These are phyloP conservation scores for Fomitiporia mediterranea DNA, from an alignment of 1,284 basidiomycete genomes.

Conservation along the genomic window DNA sequence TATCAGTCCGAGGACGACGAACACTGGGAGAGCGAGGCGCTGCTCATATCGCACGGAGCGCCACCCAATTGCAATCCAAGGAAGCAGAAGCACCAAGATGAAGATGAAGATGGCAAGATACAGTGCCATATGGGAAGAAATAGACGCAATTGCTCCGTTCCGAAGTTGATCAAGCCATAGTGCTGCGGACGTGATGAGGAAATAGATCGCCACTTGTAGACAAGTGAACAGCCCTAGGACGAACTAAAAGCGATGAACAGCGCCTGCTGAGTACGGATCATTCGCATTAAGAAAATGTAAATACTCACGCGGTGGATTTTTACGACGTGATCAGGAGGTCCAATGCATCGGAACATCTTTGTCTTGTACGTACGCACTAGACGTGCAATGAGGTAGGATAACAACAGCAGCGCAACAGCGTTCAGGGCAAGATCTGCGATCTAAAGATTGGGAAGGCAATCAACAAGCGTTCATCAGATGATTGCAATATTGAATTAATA, in stretches of 20 bases:
- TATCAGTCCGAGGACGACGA: slow-evolving; percentile 5
- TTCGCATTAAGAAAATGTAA: slow-evolving; percentile 20
- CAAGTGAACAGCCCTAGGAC: slow-evolving; percentile 52
- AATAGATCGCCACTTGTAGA: slow-evolving; percentile 51
- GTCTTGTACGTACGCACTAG: slow-evolving; percentile 37
- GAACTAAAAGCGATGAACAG: slow-evolving; percentile 33
- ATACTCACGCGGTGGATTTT: slow-evolving; percentile 35
- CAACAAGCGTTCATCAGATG: background rate
- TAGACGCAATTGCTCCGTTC: slow-evolving; percentile 39
- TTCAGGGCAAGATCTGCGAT: slow-evolving; percentile 47
- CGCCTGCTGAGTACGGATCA: background rate
- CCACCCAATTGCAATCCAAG: slow-evolving; percentile 40
- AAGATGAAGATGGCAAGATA: slow-evolving; percentile 44
- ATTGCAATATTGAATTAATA: background rate
- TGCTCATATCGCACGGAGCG: slow-evolving; percentile 10
- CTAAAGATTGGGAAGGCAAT: slow-evolving; percentile 27
- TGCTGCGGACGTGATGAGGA: slow-evolving; percentile 44
- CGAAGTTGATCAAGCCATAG: slow-evolving; percentile 54
- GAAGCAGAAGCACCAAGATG: slow-evolving; percentile 45
- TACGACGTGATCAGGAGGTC: slow-evolving; percentile 46
- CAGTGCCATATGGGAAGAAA: slow-evolving; percentile 38
- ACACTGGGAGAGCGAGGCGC: background rate
- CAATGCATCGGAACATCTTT: slow-evolving; percentile 49
- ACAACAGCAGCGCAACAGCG: slow-evolving; percentile 35
- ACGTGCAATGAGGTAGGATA: slow-evolving; percentile 38